Evolutionary conservation across 2,329 filamentous ascomycete genomes (phyloP).

Genomic region (Beauveria scarabaeidicola): DNA sequence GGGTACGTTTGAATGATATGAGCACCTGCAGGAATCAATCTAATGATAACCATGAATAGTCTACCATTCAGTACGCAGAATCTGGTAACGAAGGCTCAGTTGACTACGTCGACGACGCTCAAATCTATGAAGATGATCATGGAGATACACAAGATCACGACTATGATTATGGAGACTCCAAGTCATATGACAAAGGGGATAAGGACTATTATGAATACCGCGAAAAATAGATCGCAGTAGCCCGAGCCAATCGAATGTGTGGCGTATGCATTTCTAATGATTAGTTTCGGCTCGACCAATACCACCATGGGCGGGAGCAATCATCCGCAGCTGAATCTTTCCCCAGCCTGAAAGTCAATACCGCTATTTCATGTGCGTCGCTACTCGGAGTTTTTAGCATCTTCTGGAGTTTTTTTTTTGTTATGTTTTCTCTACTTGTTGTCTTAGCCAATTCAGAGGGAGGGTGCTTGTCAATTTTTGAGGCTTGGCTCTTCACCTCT

Average conservation of each 20-base stretch:
- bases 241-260: background rate
- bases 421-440: background rate
- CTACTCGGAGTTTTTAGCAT: constrained; percentile 1
- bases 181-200: constrained; percentile 29
- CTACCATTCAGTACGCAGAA: constrained; percentile 39
- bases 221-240: background rate
- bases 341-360: background rate
- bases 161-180: constrained; percentile 31
- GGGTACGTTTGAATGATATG: constrained; percentile 30
- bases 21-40: background rate
- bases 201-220: constrained; percentile 36
- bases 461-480: background rate
- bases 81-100: constrained; percentile 33
- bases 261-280: background rate
- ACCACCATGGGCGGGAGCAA: background rate
- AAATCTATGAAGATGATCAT: constrained; percentile 46
- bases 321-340: background rate
- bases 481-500: background rate
- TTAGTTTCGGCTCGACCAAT: background rate
- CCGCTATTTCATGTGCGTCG: background rate
- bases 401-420: background rate
- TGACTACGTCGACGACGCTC: constrained; percentile 44
- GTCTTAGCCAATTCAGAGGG: background rate
- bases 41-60: constrained; percentile 22
- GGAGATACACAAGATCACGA: constrained; percentile 29